A percentile compares a stretch with the other conserved stretches of the same genome.
Evolutionary conservation across 2,329 filamentous ascomycete genomes (phyloP).

Genomic region (Penicillium hesseltinei): DNA sequence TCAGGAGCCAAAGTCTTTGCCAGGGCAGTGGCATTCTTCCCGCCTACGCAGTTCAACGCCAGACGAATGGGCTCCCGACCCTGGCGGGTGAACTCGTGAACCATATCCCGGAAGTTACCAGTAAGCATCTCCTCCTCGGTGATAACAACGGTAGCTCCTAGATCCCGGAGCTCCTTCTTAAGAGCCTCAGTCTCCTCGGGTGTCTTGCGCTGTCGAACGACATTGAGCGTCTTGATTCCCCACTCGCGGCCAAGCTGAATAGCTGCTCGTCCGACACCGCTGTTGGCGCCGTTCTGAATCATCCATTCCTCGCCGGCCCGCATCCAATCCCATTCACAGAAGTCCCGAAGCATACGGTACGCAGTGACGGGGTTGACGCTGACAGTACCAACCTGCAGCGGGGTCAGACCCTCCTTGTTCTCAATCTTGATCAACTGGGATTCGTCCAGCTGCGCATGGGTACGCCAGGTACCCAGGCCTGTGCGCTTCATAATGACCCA

Average conservation of each 20-base stretch:
- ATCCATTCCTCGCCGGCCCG: constrained; percentile 78
- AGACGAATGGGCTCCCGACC: constrained; percentile 71
- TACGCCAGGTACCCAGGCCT: constrained; percentile 91
- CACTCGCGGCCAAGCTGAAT: constrained; percentile 84
- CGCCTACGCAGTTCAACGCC: constrained; percentile 91
- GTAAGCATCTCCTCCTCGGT: constrained; percentile 58
- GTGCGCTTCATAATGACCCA: constrained; percentile 88
- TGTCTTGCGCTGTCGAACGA: constrained; percentile 71
- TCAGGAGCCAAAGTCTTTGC: constrained; percentile 69
- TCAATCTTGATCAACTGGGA: constrained; percentile 66
- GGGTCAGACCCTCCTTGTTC: constrained; percentile 66
- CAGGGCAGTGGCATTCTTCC: constrained; percentile 75
- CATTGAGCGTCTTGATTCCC: constrained; percentile 88
- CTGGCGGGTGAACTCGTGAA: constrained; percentile 67
- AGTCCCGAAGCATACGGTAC: constrained; percentile 87
- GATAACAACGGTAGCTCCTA: constrained; percentile 64
- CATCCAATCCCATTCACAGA: constrained; percentile 55
- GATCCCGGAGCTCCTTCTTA: constrained; percentile 57
- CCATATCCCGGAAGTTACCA: constrained; percentile 47
- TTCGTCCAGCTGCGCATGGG: constrained; percentile 70
- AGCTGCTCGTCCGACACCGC: constrained; percentile 83
- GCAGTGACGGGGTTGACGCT: constrained; percentile 92
- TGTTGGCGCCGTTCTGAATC: constrained; percentile 95
- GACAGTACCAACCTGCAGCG: constrained; percentile 81
- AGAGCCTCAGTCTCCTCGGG: constrained; percentile 63